Conservation (phyloP, 2,329 filamentous ascomycete species). For the Neoscytalidium dimidiatum region DNA sequence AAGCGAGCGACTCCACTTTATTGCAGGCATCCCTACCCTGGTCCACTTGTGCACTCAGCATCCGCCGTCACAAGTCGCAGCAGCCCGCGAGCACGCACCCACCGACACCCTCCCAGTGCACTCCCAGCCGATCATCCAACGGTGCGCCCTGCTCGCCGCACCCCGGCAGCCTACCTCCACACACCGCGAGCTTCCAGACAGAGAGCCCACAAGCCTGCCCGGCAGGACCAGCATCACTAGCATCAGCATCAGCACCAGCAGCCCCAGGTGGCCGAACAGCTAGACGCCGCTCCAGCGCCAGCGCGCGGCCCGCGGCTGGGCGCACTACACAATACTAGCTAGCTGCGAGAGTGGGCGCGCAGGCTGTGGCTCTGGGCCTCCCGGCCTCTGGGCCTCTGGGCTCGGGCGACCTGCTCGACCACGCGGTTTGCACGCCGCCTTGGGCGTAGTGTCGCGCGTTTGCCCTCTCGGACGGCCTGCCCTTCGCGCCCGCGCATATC, state of each 20-base stretch:
- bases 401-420: constrained; percentile 3
- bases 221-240: too few relatives aligned
- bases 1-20: constrained; percentile 18
- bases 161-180: not conserved
- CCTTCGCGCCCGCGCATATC: not conserved
- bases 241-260: not conserved
- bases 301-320: constrained; percentile 4
- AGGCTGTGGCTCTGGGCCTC: constrained; percentile 1
- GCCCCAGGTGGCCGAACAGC: not conserved
- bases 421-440: constrained; percentile 2
- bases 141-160: not conserved
- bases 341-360: not conserved
- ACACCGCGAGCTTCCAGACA: too few relatives aligned
- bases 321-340: too few relatives aligned
- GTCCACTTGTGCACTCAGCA: constrained; percentile 17
- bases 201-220: not conserved
- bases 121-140: constrained; percentile 13
- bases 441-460: constrained; percentile 8
- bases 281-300: not conserved
- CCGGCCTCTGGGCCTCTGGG: too few relatives aligned
- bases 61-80: constrained; percentile 12
- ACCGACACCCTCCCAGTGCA: not conserved
- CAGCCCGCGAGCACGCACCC: constrained; percentile 1
- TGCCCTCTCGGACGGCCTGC: constrained; percentile 7
- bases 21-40: constrained; percentile 14